Conservation (phyloP, 345 rosid species). For the Citrus mangshanensis region DNA sequence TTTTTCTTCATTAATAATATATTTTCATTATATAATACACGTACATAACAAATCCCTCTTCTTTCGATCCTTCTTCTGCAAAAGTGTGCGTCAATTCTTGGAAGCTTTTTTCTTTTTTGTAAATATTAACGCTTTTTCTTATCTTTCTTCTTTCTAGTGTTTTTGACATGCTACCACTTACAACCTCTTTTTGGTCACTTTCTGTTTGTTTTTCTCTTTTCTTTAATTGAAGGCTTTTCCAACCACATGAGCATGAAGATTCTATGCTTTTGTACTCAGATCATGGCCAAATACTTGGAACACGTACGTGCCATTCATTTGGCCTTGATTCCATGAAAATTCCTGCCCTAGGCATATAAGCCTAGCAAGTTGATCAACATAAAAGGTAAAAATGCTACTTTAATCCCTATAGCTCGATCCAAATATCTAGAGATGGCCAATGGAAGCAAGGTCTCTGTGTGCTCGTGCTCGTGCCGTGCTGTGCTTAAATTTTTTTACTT, state of each 20-base stretch:
- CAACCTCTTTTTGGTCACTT: constrained; percentile 46
- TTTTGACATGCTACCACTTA: constrained; percentile 45
- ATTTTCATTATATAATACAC: not conserved
- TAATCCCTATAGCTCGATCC: no score
- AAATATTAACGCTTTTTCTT: constrained; percentile 15
- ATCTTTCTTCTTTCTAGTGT: constrained; percentile 37
- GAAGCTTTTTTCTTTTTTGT: constrained; percentile 22
- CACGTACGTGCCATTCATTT: not conserved
- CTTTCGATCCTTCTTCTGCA: constrained; percentile 37
- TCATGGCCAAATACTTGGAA: not conserved
- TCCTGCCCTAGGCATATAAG: no score
- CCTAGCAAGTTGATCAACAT: no score
- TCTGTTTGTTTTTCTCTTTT: constrained; percentile 43
- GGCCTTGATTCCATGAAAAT: no score
- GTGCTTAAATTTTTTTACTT: no score
- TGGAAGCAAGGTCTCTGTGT: no score
- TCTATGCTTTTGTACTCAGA: constrained; percentile 6
- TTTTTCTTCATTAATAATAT: constrained; percentile 17
- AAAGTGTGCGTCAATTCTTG: constrained; percentile 35
- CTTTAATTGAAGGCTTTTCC: constrained; percentile 3
- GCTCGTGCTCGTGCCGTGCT: no score
- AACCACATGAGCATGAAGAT: constrained; percentile 14
- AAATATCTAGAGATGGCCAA: no score
- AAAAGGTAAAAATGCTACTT: no score
- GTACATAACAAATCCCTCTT: constrained; percentile 20